These are phyloP conservation scores for Sarocladium strictum DNA, from an alignment of 2,329 filamentous ascomycete species.

Conservation along the genomic window DNA sequence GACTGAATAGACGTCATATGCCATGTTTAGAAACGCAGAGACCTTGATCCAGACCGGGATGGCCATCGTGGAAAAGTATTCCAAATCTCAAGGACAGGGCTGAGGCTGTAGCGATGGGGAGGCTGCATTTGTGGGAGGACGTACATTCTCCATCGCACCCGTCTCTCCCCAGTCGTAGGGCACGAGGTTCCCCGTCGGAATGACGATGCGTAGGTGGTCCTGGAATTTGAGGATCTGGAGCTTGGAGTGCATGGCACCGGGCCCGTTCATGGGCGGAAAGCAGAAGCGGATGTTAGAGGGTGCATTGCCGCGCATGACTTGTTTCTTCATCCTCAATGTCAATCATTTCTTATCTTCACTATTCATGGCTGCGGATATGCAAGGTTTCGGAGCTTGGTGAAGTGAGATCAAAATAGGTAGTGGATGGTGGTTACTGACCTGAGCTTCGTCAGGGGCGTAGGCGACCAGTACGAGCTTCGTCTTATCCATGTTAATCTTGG, in stretches of 20 bases:
- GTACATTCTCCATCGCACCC: conserved; percentile 77
- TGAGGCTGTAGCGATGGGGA: neutral
- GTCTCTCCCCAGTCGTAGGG: conserved; percentile 86
- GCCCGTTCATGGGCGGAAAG: conserved; percentile 74
- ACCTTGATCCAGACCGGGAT: no score
- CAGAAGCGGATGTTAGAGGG: conserved; percentile 59
- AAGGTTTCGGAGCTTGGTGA: neutral
- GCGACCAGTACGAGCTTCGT: conserved; percentile 60
- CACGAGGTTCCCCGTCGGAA: conserved; percentile 83
- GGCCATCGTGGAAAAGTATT: no score
- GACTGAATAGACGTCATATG: neutral
- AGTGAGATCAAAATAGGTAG: neutral
- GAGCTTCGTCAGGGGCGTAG: conserved; percentile 44
- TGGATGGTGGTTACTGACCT: conserved; percentile 34
- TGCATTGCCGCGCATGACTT: conserved; percentile 41
- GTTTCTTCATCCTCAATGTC: conserved; percentile 29
- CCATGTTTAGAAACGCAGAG: neutral
- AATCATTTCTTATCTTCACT: no score
- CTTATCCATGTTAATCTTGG: conserved; percentile 56
- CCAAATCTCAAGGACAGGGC: no score
- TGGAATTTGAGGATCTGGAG: conserved; percentile 81
- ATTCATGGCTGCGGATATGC: no score
- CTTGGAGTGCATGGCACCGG: conserved; percentile 87
- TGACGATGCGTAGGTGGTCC: conserved; percentile 67
- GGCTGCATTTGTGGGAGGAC: conserved; percentile 17